Evolutionary conservation across 805 yeast species (phyloP), one percentile per base, ranked within the genome.

Genomic region (Clavispora santaluciae): DNA sequence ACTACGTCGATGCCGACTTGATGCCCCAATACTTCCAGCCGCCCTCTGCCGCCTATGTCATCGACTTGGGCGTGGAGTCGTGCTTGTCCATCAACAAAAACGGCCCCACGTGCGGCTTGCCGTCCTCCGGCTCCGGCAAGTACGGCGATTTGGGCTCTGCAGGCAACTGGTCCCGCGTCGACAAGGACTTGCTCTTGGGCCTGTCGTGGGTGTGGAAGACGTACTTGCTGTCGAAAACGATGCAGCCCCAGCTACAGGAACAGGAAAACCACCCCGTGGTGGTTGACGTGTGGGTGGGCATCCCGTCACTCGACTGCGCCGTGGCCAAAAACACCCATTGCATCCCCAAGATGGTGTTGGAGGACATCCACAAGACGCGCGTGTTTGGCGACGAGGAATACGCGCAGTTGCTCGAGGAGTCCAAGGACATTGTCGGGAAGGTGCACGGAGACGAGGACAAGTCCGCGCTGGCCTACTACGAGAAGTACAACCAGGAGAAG

Each of bases 171-270:
- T 40, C 46, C 26, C 59, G 61, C 37, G 45, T 75, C 20, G 66
- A 68, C 17, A 76, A 76, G 48, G 82, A 78, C 51, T 60, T 79
- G 28, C 51, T 54, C 13, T 61, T 78, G 41, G 70, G 71, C 4
- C 48, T 55, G 17, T 61, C 72, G 4, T 76, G 79, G 79, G 47
- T 65, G 25, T 52, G 56, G 36, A 59, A 60, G 36, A 66, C 68
- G 29, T 77, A 51, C 51, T 48, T 79, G 15, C 64, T 53, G 55
- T 56, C 44, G 56, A 68, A 45, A 50, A 49, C 13, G 47, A 62
- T 42, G 51, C 50, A 39, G 40, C 53, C 38, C 48, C 50, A 35
- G 52, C 51, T n/a, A 6, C 29, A 25, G 29, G 29, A 25, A 10
- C 9, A 6, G 16, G 29, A 5, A 8, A 8, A 16, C 16, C 29